Base-by-base conservation (phyloP, 768 basidiomycete species). In the Naganishia randhawae region DNA sequence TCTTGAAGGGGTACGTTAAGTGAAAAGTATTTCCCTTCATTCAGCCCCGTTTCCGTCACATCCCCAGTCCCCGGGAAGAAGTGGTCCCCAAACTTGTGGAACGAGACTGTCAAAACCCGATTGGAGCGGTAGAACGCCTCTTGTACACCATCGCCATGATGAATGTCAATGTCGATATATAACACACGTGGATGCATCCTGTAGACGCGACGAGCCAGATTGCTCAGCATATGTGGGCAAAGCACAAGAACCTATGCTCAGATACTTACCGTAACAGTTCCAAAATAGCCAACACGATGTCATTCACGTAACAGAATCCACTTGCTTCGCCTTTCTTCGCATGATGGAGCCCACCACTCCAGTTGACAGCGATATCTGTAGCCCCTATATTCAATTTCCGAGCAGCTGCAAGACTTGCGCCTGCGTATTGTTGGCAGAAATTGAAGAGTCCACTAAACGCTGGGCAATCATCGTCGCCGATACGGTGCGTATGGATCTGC, bases 51-150 rank as follows among this genome's bases (percentile, higher is more conserved):
- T 81, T 99, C 95, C 75, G 94, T 90, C 10, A 97, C 84, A 79
- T 93, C 93, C 17, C 95, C 95, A 0, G 95, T 99, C 0, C 94
- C 93, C 0, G 95, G 95, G 80, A 99, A 99, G 84, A 99, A 99
- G 75, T 95, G 92, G 66, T 92, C 93, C 0, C 90, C 93, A 83
- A 96, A 99, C 81, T 98, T 98, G 83, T 99, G 95, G 81, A 99
- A 99, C 0, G 95, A 97, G 16, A 97, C 91, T 0, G 95, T 98
- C 86, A 97, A 89, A 71, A 99, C 95, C n/a, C 95, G 88, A 75
- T 99, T 93, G 42, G 92, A 89, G 73, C 95, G 89, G 81, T 95
- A 99, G 80, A 99, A 98, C 0, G 95, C 96, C 69, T 95, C 89
- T 76, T 99, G 92, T 2, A 99, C 96, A 27, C 95, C 95, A 75